Evolutionary conservation across 306 rosid genomes (phyloP), one percentile per base, ranked within the genome.

Genomic region (Quercus engelmannii): DNA sequence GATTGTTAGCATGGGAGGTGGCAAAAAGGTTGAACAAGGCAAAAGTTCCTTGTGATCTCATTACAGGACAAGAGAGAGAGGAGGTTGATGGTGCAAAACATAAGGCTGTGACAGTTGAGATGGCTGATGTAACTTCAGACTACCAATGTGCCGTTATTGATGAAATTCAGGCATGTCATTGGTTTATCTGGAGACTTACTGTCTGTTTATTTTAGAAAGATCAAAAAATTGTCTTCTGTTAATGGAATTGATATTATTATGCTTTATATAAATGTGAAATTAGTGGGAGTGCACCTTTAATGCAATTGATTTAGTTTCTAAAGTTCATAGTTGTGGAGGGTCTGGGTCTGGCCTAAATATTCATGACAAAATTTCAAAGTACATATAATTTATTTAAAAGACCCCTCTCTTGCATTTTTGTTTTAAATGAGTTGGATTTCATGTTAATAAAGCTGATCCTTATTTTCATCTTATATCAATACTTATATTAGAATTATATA

Each of bases 1-100:
- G 99, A 89, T 89, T 95, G 90, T 87, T 95, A 90, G 99, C 98
- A 14, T 95, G 99, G 96, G 99, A 95, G 86, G 88, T 95, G 81
- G 91, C 98, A 6, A 89, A 93, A 85, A 92, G 91, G 73, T 64
- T 95, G 94, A 95, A 95, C 90, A 93, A 90, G 90, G 99, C 88
- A 71, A 90, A 91, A 15, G 91, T 95, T 77, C 97, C 93, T 33
- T 95, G 98, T 78, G 87, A 93, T 79, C 91, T 95, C 71, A 78
- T 95, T 73, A 95, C 97, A 2, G 98, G 99, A 82, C 98, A 93
- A 80, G 99, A 95, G 82, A 89, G 90, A 85, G 98, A 90, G 31
- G 91, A 90, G 85, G 85, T 88, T 72, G 97, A 93, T 14, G 96
- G 97, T 80, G 98, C 99, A 51, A 89, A 88, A 21, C 98, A 95